Conservation (phyloP, 441 rosid species). For the Flueggea neowawraea region DNA sequence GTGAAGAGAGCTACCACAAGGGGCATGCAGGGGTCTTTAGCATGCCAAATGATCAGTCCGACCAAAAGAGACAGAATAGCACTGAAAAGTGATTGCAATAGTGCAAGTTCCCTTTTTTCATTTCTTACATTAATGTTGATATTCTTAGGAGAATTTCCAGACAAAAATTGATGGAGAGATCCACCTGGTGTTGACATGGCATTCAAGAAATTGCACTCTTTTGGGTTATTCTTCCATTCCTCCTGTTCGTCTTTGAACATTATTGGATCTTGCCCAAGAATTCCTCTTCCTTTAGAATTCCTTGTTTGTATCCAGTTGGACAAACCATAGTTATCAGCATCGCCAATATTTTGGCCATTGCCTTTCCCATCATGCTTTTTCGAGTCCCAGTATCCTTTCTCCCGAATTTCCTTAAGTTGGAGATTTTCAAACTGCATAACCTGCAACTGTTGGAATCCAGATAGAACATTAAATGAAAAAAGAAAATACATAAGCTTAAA, state of each 20-base stretch:
- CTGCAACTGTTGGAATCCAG: slow-evolving; percentile 34
- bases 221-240: slow-evolving; percentile 19
- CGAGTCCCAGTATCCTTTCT: slow-evolving; percentile 27
- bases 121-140: slow-evolving; percentile 21
- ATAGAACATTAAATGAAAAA: neutral
- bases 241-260: slow-evolving; percentile 21
- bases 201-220: slow-evolving; percentile 11
- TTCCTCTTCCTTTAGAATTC: slow-evolving; percentile 17
- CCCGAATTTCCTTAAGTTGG: slow-evolving; percentile 34
- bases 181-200: slow-evolving; percentile 7
- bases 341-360: slow-evolving; percentile 9
- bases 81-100: slow-evolving; percentile 60
- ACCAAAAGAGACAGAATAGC: slow-evolving; percentile 58
- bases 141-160: slow-evolving; percentile 16
- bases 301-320: slow-evolving; percentile 14
- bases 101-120: slow-evolving; percentile 41
- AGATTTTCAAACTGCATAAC: slow-evolving; percentile 54
- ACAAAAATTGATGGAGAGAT: slow-evolving; percentile 22
- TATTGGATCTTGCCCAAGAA: slow-evolving; percentile 18
- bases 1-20: slow-evolving; percentile 72
- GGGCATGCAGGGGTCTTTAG: slow-evolving; percentile 65
- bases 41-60: slow-evolving; percentile 61
- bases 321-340: slow-evolving; percentile 19
- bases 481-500: neutral
- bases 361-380: slow-evolving; percentile 18